Base-by-base conservation (phyloP, 2,329 filamentous ascomycete species). In the Clarireedia paspali region DNA sequence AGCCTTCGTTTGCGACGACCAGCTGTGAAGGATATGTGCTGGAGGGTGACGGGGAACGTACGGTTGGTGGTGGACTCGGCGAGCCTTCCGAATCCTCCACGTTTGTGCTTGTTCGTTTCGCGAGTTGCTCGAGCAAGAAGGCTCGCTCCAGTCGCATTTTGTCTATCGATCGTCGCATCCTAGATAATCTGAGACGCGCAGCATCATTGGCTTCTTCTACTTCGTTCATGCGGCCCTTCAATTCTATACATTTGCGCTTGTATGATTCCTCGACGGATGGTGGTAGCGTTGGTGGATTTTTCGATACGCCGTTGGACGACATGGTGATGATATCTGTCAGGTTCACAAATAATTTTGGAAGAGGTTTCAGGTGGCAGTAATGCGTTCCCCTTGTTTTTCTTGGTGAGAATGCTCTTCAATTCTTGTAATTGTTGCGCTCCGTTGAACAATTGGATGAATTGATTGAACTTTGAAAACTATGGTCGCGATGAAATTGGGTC, bases 241-340 rank as follows among this genome's bases (percentile, higher is more conserved):
- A 82, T 66, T 95, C 88, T 69, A 96, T 90, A 72, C 92, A 97
- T 82, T 99, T 97, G 62, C 89, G 84, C 67, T 94, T 91, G 74
- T 97, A 99, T 50, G 92, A 91, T 70, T 92, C 87, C 73, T 99
- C 92, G 60, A 97, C 91, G 15, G 91, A 95, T 15, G 94, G 92
- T 20, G 92, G 90, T 4, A 87, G 77, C 42, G 82, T 73, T 15
- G 83, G 81, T 30, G 82, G 82, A 59, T 75, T 74, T 70, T 67
- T 52, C 12, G 53, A 52, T 27, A 39, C n/a, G 12, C 53, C 53
- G 23, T 56, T 56, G 48, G 53, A 56, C 12, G 53, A 40, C 53
- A 56, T 56, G 45, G n/a, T 47, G 10, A 44, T 44, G 17, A n/a
- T 23, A 26, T 20, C 17, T 38, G 14, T 17, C 38, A 24, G 26